Conservation (phyloP, 2,329 filamentous ascomycete genomes). For the Dothideomycetes sp. region DNA sequence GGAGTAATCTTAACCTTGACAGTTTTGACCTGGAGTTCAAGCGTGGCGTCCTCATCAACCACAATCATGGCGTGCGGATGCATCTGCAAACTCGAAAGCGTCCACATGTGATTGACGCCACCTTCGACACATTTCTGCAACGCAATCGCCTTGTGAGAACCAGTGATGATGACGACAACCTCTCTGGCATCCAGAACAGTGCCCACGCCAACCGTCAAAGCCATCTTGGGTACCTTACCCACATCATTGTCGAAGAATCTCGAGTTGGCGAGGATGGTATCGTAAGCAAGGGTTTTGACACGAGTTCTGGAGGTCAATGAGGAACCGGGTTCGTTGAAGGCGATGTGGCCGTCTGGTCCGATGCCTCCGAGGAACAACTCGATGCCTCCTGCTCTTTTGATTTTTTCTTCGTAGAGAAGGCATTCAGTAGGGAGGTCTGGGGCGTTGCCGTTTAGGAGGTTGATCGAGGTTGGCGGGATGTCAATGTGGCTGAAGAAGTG, state of each 20-base stretch:
- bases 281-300: conserved; percentile 79
- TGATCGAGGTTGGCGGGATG: conserved; percentile 70
- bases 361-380: conserved; percentile 81
- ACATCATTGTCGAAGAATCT: conserved; percentile 73
- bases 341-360: conserved; percentile 78
- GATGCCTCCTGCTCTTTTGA: conserved; percentile 65
- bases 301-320: conserved; percentile 68
- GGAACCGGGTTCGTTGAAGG: conserved; percentile 83
- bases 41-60: conserved; percentile 62
- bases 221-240: conserved; percentile 66
- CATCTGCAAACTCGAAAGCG: conserved; percentile 68
- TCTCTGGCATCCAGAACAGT: conserved; percentile 72
- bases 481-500: conserved; percentile 83
- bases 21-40: conserved; percentile 40
- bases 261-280: conserved; percentile 78
- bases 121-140: conserved; percentile 73
- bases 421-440: conserved; percentile 67
- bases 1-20: conserved; percentile 23
- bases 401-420: conserved; percentile 68
- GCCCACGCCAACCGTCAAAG: conserved; percentile 74
- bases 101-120: conserved; percentile 86
- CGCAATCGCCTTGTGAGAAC: conserved; percentile 70
- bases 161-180: conserved; percentile 73
- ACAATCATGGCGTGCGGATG: conserved; percentile 76
- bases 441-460: conserved; percentile 76